phyloP scores from a whole-genome alignment of 768 basidiomycete genomes.

The Phanerochaete carnosa region DNA sequence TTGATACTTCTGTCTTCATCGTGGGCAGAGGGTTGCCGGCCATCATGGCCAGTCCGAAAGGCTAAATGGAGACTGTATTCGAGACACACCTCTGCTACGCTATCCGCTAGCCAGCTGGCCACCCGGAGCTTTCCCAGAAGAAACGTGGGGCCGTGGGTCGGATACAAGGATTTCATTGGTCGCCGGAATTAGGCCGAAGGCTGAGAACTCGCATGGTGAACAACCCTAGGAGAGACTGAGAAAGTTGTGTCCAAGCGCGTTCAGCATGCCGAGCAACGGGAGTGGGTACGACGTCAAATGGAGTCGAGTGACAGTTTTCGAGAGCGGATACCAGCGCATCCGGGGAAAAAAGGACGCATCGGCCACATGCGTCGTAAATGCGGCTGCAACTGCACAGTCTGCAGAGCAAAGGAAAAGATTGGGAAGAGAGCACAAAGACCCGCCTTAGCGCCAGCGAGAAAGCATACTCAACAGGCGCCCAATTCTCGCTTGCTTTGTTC shows the following conservation, averaged over 20 bases:
- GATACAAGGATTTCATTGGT: background rate
- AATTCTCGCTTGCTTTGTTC: background rate
- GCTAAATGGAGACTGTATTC: background rate
- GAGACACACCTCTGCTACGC: background rate
- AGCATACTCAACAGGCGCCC: no score
- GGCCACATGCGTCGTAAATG: no score
- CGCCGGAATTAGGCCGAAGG: no score
- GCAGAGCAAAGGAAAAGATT: no score
- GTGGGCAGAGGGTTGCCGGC: background rate
- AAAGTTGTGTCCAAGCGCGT: background rate
- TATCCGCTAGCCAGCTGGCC: no score
- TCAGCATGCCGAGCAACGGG: background rate
- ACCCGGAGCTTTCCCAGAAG: background rate
- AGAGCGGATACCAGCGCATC: no score
- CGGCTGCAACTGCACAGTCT: no score
- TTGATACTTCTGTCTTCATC: slow-evolving; percentile 15
- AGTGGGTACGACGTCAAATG: background rate
- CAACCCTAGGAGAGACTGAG: background rate
- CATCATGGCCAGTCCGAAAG: background rate
- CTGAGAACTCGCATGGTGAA: no score
- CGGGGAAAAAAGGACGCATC: no score
- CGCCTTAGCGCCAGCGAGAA: no score
- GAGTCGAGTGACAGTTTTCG: no score
- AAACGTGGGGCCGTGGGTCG: background rate
- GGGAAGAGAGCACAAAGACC: no score